Evolutionary conservation across 805 yeast species (phyloP).

Genomic region (Sporopachydermia lactativora): DNA sequence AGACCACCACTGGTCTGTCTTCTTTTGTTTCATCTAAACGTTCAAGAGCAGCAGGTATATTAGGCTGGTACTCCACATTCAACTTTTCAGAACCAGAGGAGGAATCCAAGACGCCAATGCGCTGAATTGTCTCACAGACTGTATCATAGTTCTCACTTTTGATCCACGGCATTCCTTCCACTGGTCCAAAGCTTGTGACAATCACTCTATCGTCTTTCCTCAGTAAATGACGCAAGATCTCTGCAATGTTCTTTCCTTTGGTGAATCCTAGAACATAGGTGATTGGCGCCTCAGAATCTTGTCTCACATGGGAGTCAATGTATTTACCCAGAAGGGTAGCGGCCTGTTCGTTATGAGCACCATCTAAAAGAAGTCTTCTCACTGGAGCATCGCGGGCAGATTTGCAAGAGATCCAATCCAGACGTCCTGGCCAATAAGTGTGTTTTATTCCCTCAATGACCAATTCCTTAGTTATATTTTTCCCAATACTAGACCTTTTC

Average conservation of each 20-base stretch:
- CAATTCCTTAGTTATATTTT: slow-evolving; percentile 19
- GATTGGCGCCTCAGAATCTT: slow-evolving; percentile 14
- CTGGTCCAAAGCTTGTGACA: slow-evolving; percentile 48
- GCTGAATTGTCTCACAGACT: slow-evolving; percentile 13
- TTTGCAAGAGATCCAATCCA: slow-evolving; percentile 36
- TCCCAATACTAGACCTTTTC: slow-evolving; percentile 13
- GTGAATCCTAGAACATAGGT: slow-evolving; percentile 66
- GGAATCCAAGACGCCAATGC: slow-evolving; percentile 15
- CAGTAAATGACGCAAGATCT: slow-evolving; percentile 37
- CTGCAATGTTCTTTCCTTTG: slow-evolving; percentile 45
- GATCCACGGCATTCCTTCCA: slow-evolving; percentile 95
- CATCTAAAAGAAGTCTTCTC: slow-evolving; percentile 49
- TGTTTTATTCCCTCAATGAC: slow-evolving; percentile 36
- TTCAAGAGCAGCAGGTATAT: slow-evolving; percentile 17
- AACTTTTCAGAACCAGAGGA: slow-evolving; percentile 10
- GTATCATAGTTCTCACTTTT: slow-evolving; percentile 12
- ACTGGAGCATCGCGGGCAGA: slow-evolving; percentile 14
- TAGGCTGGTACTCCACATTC: slow-evolving; percentile 15
- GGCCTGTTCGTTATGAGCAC: slow-evolving; percentile 86
- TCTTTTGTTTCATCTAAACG: slow-evolving; percentile 10
- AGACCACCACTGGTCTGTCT: slow-evolving; percentile 29
- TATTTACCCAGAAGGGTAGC: slow-evolving; percentile 56
- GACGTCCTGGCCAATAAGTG: slow-evolving; percentile 79
- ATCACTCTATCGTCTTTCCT: slow-evolving; percentile 39
- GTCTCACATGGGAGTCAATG: slow-evolving; percentile 21